Base-by-base conservation (phyloP, 768 basidiomycete genomes). In the Hydnum rufescens region DNA sequence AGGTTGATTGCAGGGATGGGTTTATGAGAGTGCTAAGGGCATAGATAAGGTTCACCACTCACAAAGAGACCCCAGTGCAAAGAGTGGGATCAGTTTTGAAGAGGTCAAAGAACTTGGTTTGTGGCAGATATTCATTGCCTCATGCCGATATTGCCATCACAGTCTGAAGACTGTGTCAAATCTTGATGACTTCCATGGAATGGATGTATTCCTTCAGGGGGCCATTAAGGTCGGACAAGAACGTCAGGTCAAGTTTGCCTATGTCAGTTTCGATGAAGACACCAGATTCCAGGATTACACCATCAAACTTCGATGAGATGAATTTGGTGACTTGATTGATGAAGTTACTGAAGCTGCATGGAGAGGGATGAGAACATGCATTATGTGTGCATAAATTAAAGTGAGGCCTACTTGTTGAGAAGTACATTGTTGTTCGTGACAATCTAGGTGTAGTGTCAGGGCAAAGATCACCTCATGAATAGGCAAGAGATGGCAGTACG, bases 1-100 rank as follows among this genome's bases (percentile, higher is more conserved):
- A 78, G 0, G 86, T 93, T 6, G 79, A 73, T 36, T 93, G 95
- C 90, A 99, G 96, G 78, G 88, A 99, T 0, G 95, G 93, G 62
- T 90, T 81, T 57, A 88, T 66, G 58, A 95, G 70, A 28, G 78
- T 80, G 8, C 87, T 82, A 53, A 99, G 72, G 32, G 80, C 67
- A 64, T 95, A 97, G 64, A 97, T 93, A 58, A 99, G 69, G 68
- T 96, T 96, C 64, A 89, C 66, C 26, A 89, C 84, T 51, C 89
- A 79, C 47, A 83, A 78, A 54, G 97, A 70, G 58, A 97, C 92
- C 60, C 85, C 80, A 2, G 83, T 90, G 60, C 89, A 93, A 54
- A 89, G 83, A 53, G 72, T 71, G 2, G 89, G 87, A 57, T 89
- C 73, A 57, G 78, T 75, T 5, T 75, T 68, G 69, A 93, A 79